Evolutionary conservation across 345 rosid genomes (phyloP), one percentile per base, ranked within the genome.

Genomic region (Ceriops tagal): DNA sequence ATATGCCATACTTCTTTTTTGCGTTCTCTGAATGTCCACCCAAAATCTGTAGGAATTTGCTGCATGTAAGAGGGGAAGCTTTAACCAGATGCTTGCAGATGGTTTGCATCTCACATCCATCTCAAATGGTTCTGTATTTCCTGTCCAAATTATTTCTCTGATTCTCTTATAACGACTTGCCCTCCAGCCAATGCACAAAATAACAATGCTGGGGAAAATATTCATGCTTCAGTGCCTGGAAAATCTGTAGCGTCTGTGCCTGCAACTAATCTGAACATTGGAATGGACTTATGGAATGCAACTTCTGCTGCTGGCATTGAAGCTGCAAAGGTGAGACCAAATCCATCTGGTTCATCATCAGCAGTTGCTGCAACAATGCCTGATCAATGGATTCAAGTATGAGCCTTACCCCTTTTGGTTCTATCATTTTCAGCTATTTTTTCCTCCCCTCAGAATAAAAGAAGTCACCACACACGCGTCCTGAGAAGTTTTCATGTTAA

Each of bases 221-320:
- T 76, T 61, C 85, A 86, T 53, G 78, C 67, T 68, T 73, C 92
- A 22, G 79, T 85, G 63, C 80, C 90, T 3, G 89, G 89, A 75
- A 89, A 87, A 78, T 92, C 95, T 64, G 79, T 81, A 15, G 86
- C 51, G 18, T 71, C 89, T 18, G 49, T 71, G 69, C 92, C 96
- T 4, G 92, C 78, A 46, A 87, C 97, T 77, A 87, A 85, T 80
- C 82, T 92, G 67, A 92, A 92, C 73, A 90, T 92, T 5, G 99
- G 96, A 65, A 92, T 95, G 92, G 98, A 90, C 75, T 80, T 90
- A 59, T 95, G 99, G 97, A 86, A 77, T 73, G 75, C 80, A 24
- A 75, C 98, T 71, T 63, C 86, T 39, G 77, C 85, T 62, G 77
- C 88, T 68, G 80, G 66, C 35, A 18, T 84, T 65, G 93, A 87